Percentiles rank a stretch among this genome's conserved stretches.
phyloP scores from a whole-genome alignment of 176 grass and related monocot species.

The Dactylis glomerata region DNA sequence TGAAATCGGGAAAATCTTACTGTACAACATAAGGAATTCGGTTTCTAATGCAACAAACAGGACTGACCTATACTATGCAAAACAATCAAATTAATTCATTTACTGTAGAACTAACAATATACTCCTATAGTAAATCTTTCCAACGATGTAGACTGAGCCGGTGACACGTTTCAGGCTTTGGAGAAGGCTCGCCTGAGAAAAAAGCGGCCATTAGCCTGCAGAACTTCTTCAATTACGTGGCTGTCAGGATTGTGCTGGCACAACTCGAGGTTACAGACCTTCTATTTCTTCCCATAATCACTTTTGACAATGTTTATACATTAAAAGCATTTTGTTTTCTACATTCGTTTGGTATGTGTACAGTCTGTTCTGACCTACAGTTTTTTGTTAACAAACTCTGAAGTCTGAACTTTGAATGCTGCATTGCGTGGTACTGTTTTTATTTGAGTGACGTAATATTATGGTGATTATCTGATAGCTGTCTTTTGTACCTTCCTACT shows the following conservation, averaged over 20 bases:
- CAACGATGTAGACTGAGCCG: background rate
- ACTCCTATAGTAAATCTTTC: too few species aligned
- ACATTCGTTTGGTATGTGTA: background rate
- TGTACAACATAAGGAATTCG: background rate
- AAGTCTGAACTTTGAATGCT: background rate
- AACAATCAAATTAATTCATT: background rate
- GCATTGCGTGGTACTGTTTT: background rate
- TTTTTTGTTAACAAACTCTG: background rate
- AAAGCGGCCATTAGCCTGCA: constrained; percentile 69
- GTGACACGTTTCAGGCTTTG: constrained; percentile 44
- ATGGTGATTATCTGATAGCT: background rate
- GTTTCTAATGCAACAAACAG: background rate
- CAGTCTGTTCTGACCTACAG: background rate
- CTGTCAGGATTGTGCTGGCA: constrained; percentile 69
- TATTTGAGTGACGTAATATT: background rate
- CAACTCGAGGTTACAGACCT: constrained; percentile 63
- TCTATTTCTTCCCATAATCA: background rate
- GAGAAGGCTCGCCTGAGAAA: constrained; percentile 68
- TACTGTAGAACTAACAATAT: background rate
- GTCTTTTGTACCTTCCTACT: background rate
- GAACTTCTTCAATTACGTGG: constrained; percentile 86
- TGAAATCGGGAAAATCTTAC: background rate
- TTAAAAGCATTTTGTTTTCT: background rate
- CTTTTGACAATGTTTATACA: background rate
- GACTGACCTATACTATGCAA: background rate